phyloP scores from a whole-genome alignment of 2,329 filamentous ascomycete species.

The Acephala macrosclerotiorum region DNA sequence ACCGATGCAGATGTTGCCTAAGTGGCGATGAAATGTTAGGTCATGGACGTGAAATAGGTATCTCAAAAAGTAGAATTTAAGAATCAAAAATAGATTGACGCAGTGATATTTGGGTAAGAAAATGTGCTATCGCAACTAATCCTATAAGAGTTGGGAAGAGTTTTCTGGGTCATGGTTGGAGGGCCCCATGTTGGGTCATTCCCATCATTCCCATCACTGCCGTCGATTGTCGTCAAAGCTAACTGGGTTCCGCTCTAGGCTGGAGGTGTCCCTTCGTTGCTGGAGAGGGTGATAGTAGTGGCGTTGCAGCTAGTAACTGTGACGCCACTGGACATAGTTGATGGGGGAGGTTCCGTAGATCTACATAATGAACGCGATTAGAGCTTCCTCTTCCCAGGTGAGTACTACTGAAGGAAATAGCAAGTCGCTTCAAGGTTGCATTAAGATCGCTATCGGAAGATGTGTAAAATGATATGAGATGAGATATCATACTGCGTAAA shows the following conservation, averaged over 20 bases:
- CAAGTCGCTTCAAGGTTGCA: too few species aligned
- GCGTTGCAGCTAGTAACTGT: neutral
- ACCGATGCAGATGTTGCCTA: slow-evolving; percentile 1
- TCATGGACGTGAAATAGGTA: too few species aligned
- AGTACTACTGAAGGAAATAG: too few species aligned
- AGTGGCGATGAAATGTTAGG: too few species aligned
- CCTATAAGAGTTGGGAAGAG: neutral
- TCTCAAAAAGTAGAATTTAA: too few species aligned
- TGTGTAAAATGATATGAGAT: too few species aligned
- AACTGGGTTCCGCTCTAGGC: neutral
- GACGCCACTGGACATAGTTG: neutral
- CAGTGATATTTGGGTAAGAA: neutral
- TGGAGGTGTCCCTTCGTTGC: slow-evolving; percentile 1
- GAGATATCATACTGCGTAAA: neutral
- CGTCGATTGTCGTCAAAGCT: neutral
- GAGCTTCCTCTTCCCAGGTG: too few species aligned
- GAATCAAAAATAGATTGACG: too few species aligned
- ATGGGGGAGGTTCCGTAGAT: neutral
- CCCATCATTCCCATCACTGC: too few species aligned
- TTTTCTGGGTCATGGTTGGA: neutral
- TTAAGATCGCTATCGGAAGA: too few species aligned
- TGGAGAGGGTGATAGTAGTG: neutral
- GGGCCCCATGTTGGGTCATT: neutral
- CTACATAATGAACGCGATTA: too few species aligned
- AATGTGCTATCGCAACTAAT: neutral